Base-by-base conservation (phyloP, 1,284 basidiomycete genomes). In the Rhizoctonia solani region DNA sequence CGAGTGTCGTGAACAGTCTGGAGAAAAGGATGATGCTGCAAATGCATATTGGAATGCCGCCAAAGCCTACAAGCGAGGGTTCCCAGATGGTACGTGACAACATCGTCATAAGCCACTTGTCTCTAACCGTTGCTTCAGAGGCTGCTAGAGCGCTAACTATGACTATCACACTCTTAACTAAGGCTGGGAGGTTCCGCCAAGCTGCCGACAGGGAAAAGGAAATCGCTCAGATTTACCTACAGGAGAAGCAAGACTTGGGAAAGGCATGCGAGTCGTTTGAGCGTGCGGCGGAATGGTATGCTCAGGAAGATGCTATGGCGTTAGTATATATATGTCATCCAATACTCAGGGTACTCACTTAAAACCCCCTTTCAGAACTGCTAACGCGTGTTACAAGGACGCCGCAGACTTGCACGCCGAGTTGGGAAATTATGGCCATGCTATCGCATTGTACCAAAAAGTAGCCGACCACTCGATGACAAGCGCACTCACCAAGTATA, bases 141-240 rank as follows among this genome's bases (percentile, higher is more conserved):
- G 96, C 96, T 37, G 85, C 98, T 49, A 87, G 92, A 72, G 92
- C 95, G n/a, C 81, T 99, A 52, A 84, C 87, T 9, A 87, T 93
- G 72, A 93, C 94, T 2, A 89, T 98, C 69, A 84, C 85, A 47
- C 88, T 93, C 74, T 84, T 98, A 41, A 91, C 93, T 16, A 80
- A 92, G 72, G 81, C 83, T 23, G 97, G 97, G 61, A 87, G 94
- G 69, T 99, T 99, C 82, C 83, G 97, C 67, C 97, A 99, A 77
- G 97, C 97, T 29, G 97, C 96, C 8, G 97, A 99, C 78, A 82
- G 97, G 73, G 93, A 98, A 82, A 98, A 98, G 79, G 94, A 95
- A 79, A 95, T 98, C 72, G 96, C 88, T 2, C 89, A 93, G 75
- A 93, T 99, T 72, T 90, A 94, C 79, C 85, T 95, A 44, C 88